Conservation (phyloP, 495 filamentous ascomycete species). For the Talaromyces proteolyticus region DNA sequence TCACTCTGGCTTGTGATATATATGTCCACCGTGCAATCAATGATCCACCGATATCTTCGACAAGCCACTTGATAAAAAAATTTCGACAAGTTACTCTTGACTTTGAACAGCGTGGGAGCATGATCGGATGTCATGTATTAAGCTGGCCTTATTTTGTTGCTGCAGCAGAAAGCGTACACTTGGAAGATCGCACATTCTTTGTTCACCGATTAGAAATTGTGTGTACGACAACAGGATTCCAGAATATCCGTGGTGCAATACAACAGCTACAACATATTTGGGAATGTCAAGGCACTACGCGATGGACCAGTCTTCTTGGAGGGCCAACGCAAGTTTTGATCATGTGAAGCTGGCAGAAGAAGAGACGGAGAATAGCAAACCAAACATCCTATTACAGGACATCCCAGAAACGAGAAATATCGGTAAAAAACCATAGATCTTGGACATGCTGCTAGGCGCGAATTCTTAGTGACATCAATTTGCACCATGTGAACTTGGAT, state of each 20-base stretch:
- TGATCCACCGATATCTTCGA: background rate
- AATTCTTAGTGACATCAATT: too few species aligned
- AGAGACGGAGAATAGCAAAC: too few species aligned
- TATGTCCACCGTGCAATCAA: background rate
- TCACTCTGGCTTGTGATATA: background rate
- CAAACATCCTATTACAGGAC: too few species aligned
- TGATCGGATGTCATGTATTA: slow-evolving; percentile 2
- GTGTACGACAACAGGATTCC: background rate
- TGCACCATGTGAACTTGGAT: too few species aligned
- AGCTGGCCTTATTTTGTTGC: slow-evolving; percentile 7
- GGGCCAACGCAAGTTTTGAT: slow-evolving; percentile 6
- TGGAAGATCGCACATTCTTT: slow-evolving; percentile 1
- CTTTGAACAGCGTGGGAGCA: background rate
- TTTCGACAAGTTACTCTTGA: slow-evolving; percentile 1
- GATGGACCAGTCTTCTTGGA: slow-evolving; percentile 8
- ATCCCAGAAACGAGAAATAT: too few species aligned
- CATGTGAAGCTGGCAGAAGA: too few species aligned
- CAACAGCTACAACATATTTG: background rate
- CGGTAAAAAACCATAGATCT: too few species aligned
- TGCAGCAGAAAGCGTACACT: slow-evolving; percentile 2
- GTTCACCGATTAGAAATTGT: background rate
- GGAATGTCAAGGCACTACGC: too few species aligned
- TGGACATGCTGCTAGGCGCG: too few species aligned
- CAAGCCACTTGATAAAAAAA: background rate
- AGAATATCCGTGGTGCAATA: background rate